phyloP scores from a whole-genome alignment of 2,329 filamentous ascomycete species.

The Colletotrichum siamense region DNA sequence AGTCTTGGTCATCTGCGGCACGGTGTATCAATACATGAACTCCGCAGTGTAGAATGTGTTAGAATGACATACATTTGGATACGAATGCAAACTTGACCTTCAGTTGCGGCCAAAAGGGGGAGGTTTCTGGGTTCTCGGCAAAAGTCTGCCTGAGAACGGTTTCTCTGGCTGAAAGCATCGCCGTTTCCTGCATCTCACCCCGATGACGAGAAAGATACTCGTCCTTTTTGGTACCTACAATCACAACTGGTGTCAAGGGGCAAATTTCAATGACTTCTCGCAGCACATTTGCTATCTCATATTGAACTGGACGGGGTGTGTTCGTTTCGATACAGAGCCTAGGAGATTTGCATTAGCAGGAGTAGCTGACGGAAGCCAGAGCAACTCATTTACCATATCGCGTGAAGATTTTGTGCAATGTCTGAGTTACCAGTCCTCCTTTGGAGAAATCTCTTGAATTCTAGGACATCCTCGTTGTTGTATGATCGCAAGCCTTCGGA shows the following conservation, averaged over 20 bases:
- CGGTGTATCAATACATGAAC: not conserved
- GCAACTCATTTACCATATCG: constrained; percentile 31
- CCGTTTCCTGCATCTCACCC: too few relatives aligned
- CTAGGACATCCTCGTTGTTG: constrained; percentile 25
- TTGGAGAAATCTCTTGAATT: constrained; percentile 29
- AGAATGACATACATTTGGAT: not conserved
- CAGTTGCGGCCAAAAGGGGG: not conserved
- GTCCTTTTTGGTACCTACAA: constrained; percentile 33
- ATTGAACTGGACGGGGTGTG: constrained; percentile 28
- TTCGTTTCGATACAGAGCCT: constrained; percentile 30
- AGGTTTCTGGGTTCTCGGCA: not conserved
- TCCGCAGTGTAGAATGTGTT: too few relatives aligned
- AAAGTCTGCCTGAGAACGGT: not conserved
- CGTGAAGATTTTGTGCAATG: constrained; percentile 25
- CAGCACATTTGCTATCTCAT: constrained; percentile 29
- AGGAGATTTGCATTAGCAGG: too few relatives aligned
- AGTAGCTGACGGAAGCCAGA: too few relatives aligned
- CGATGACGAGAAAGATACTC: too few relatives aligned
- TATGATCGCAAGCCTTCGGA: constrained; percentile 31
- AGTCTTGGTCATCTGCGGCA: constrained; percentile 14
- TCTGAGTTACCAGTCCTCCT: constrained; percentile 21
- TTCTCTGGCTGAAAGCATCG: not conserved
- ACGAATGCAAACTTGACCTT: constrained; percentile 1
- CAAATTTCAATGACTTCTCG: constrained; percentile 24
- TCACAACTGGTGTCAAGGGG: constrained; percentile 25